Percentiles rank a stretch among this genome's conserved stretches.
Evolutionary conservation across 768 basidiomycete genomes (phyloP).

Genomic region (Multifurca ochricompacta): DNA sequence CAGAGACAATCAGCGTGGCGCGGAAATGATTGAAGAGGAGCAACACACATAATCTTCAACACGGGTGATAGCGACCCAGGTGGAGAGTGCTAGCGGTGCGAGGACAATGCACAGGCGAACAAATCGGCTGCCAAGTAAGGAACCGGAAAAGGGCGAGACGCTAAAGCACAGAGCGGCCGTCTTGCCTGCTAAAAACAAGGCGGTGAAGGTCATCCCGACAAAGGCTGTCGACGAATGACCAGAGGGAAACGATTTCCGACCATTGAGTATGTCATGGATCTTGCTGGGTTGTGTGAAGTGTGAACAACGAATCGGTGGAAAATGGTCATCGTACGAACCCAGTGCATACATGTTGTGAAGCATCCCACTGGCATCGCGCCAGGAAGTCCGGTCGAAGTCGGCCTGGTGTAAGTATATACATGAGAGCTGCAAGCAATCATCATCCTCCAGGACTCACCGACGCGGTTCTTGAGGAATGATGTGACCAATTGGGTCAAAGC

Average conservation of each 20-base stretch:
- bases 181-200: slow-evolving; percentile 56
- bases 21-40: not conserved
- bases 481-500: slow-evolving; percentile 43
- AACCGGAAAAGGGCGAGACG: slow-evolving; percentile 30
- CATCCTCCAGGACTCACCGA: slow-evolving; percentile 35
- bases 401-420: slow-evolving; percentile 23
- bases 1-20: slow-evolving; percentile 6
- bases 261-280: slow-evolving; percentile 35
- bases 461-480: slow-evolving; percentile 45
- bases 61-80: slow-evolving; percentile 54
- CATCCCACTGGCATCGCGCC: slow-evolving; percentile 55
- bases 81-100: slow-evolving; percentile 46
- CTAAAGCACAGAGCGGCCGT: slow-evolving; percentile 52
- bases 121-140: slow-evolving; percentile 40
- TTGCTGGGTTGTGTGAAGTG: slow-evolving; percentile 24
- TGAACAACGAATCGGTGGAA: slow-evolving; percentile 1
- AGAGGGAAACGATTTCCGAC: slow-evolving; percentile 58
- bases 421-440: not conserved
- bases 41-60: slow-evolving; percentile 56
- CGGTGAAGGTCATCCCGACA: slow-evolving; percentile 55
- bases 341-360: slow-evolving; percentile 38
- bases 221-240: slow-evolving; percentile 64
- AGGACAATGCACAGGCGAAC: slow-evolving; percentile 40
- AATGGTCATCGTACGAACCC: slow-evolving; percentile 35
- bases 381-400: slow-evolving; percentile 62